A percentile compares a stretch with the other conserved stretches of the same genome.
phyloP scores from a whole-genome alignment of 441 rosid species.

The Syzygium syzygioides region DNA sequence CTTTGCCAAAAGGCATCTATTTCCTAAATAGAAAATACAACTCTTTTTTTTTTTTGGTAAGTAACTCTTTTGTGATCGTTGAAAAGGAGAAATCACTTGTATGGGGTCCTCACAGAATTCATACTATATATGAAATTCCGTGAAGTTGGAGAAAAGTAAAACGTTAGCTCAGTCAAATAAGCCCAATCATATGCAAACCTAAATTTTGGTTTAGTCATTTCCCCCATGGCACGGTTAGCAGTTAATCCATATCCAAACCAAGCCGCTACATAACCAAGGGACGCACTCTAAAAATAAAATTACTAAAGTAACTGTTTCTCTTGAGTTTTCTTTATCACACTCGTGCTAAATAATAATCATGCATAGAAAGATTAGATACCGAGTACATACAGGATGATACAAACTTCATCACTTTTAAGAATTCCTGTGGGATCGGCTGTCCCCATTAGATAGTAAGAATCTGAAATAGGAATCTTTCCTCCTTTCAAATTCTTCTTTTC shows the following conservation, averaged over 20 bases:
- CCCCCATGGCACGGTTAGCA: not conserved
- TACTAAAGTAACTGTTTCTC: not conserved
- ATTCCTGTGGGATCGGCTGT: conserved; percentile 69
- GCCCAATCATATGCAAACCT: not conserved
- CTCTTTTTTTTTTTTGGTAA: not conserved
- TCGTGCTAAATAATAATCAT: not conserved
- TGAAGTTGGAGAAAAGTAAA: not conserved
- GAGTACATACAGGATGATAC: conserved; percentile 64
- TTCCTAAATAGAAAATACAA: not conserved
- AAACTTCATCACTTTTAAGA: conserved; percentile 56
- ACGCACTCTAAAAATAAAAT: not conserved
- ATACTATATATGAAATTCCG: not conserved
- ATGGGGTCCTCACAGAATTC: not conserved
- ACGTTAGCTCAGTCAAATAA: not conserved
- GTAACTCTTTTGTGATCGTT: not conserved
- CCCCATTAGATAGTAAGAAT: conserved; percentile 79
- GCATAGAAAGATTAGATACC: not conserved
- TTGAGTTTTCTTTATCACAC: not conserved
- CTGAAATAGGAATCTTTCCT: conserved; percentile 53
- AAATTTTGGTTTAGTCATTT: not conserved
- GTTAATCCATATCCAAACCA: not conserved
- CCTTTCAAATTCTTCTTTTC: conserved; percentile 42
- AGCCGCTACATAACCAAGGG: not conserved
- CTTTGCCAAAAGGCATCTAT: not conserved
- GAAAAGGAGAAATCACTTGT: not conserved